Conservation (phyloP, 192 early-diverging fungal genomes). For the Martensiomyces pterosporus region DNA sequence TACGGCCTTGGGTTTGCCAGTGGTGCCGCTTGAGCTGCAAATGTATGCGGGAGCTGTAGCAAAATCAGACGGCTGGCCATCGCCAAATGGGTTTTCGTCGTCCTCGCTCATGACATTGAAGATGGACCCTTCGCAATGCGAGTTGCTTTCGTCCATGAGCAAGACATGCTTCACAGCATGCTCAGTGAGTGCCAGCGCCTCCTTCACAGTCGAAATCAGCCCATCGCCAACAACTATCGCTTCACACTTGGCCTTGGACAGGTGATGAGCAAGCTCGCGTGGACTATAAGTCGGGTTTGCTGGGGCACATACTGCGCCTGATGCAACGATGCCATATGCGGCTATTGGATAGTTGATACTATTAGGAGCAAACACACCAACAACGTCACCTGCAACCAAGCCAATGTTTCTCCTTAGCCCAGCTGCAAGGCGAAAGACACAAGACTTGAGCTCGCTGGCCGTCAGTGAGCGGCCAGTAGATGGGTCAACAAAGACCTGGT, state of each 20-base stretch:
- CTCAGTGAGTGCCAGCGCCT: slow-evolving; percentile 10
- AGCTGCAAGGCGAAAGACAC: slow-evolving; percentile 12
- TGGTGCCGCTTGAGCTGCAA: slow-evolving; percentile 71
- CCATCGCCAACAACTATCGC: slow-evolving; percentile 59
- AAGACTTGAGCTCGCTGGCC: slow-evolving; percentile 11
- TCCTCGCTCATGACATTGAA: slow-evolving; percentile 11
- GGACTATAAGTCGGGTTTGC: slow-evolving; percentile 80
- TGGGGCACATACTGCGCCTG: slow-evolving; percentile 63
- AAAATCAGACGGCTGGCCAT: slow-evolving; percentile 7
- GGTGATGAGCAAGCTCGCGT: slow-evolving; percentile 74
- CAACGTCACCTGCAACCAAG: slow-evolving; percentile 65
- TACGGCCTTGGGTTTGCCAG: slow-evolving; percentile 65
- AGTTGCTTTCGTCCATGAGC: slow-evolving; percentile 22
- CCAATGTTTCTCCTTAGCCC: slow-evolving; percentile 36
- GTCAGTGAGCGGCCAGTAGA: slow-evolving; percentile 11
- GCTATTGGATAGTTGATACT: slow-evolving; percentile 62
- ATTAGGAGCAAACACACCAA: slow-evolving; percentile 52
- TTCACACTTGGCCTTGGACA: slow-evolving; percentile 64
- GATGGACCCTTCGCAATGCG: slow-evolving; percentile 4
- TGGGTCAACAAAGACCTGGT: slow-evolving; percentile 39
- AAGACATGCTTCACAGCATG: slow-evolving; percentile 35
- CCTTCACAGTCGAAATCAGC: slow-evolving; percentile 13
- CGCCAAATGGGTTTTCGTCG: background rate
- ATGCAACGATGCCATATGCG: slow-evolving; percentile 58
- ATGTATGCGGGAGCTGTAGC: slow-evolving; percentile 53